phyloP scores from a whole-genome alignment of 2,329 filamentous ascomycete species.

The Bipolaris sorokiniana region DNA sequence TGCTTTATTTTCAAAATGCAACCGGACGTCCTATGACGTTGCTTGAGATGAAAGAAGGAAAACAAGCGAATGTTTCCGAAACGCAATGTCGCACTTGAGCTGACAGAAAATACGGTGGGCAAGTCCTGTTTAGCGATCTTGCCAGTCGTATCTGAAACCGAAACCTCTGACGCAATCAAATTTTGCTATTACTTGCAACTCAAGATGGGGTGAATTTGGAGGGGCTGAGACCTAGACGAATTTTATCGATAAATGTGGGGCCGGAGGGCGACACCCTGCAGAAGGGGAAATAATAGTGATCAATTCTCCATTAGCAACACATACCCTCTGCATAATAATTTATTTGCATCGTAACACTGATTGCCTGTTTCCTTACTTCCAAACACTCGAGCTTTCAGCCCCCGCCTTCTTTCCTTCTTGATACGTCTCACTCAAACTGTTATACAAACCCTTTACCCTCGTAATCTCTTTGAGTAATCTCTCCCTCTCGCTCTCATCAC shows the following conservation, averaged over 20 bases:
- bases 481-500: conserved; percentile 7
- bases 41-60: neutral
- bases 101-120: neutral
- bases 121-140: too few species aligned
- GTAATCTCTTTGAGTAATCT: conserved; percentile 49
- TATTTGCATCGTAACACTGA: neutral
- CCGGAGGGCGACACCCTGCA: conserved; percentile 1
- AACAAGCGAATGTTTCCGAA: neutral
- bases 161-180: neutral
- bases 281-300: neutral
- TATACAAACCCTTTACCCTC: conserved; percentile 55
- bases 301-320: neutral
- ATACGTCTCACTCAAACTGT: conserved; percentile 23
- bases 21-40: neutral
- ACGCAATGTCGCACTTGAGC: neutral
- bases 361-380: conserved; percentile 15
- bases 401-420: conserved; percentile 23
- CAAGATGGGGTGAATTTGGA: conserved; percentile 4
- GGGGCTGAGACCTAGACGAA: conserved; percentile 16
- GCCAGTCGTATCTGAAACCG: neutral
- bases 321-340: neutral
- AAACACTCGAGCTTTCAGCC: conserved; percentile 22
- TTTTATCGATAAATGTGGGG: conserved; percentile 36
- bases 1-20: neutral
- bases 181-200: neutral